Percentiles rank a stretch among this genome's conserved stretches.
Conservation (phyloP, 2,329 filamentous ascomycete genomes). For the Aspergillus ustus region DNA sequence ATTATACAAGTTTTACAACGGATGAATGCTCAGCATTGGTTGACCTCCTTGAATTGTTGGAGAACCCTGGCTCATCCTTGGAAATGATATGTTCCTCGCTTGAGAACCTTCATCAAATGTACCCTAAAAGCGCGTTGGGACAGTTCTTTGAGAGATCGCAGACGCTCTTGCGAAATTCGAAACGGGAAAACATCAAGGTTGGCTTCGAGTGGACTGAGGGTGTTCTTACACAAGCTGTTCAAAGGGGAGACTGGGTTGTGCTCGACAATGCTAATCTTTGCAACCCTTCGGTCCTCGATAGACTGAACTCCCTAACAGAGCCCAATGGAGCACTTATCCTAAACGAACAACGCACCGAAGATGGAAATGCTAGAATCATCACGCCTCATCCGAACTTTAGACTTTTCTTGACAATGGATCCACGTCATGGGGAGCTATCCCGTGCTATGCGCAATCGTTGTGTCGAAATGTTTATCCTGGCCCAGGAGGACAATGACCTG, state of each 20-base stretch:
- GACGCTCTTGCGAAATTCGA: constrained; percentile 57
- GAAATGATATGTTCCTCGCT: constrained; percentile 39
- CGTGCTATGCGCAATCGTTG: constrained; percentile 96
- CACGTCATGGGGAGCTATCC: constrained; percentile 89
- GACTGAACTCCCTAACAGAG: constrained; percentile 92
- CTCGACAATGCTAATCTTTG: constrained; percentile 98
- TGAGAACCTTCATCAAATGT: constrained; percentile 44
- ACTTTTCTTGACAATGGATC: constrained; percentile 92
- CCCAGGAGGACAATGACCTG: constrained; percentile 36
- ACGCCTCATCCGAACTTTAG: constrained; percentile 84
- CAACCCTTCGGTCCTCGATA: constrained; percentile 89
- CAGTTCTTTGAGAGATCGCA: constrained; percentile 55
- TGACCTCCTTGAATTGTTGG: constrained; percentile 38
- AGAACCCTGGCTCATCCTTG: constrained; percentile 33
- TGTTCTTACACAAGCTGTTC: constrained; percentile 82
- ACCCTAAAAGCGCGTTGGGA: constrained; percentile 53
- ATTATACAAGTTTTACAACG: constrained; percentile 29
- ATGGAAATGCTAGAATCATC: constrained; percentile 80
- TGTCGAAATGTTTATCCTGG: constrained; percentile 80
- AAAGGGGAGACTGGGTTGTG: constrained; percentile 88
- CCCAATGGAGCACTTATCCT: constrained; percentile 85
- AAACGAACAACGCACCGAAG: constrained; percentile 85
- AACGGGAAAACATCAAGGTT: constrained; percentile 64
- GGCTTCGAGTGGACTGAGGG: constrained; percentile 97
- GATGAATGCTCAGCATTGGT: constrained; percentile 32